Conservation (phyloP, 257 asterid genomes). For the Gentiana straminea region DNA sequence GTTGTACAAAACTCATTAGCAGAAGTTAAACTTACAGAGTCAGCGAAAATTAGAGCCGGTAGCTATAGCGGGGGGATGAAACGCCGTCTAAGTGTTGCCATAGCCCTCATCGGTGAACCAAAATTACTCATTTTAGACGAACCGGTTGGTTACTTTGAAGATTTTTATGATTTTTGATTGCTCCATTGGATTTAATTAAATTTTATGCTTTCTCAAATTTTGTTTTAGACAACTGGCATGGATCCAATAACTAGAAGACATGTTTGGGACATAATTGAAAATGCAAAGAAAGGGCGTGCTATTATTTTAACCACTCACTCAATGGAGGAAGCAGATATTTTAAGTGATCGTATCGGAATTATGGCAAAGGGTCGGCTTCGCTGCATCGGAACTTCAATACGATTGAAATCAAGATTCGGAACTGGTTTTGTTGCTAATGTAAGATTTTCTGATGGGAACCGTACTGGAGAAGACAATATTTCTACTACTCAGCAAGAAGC, state of each 20-base stretch:
- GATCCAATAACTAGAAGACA: conserved; percentile 88
- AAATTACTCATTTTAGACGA: conserved; percentile 77
- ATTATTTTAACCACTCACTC: conserved; percentile 88
- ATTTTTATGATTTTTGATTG: neutral
- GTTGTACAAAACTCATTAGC: conserved; percentile 49
- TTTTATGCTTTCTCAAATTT: conserved; percentile 1
- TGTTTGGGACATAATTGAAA: conserved; percentile 91
- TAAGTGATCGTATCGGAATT: conserved; percentile 84
- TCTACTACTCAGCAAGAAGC: conserved; percentile 33
- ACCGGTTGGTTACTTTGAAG: conserved; percentile 44
- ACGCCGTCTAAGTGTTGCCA: conserved; percentile 92
- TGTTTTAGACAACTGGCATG: conserved; percentile 81
- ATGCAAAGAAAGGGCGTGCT: conserved; percentile 83
- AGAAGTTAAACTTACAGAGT: conserved; percentile 75
- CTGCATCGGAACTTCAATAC: conserved; percentile 84
- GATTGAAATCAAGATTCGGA: conserved; percentile 78
- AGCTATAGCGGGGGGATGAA: conserved; percentile 96
- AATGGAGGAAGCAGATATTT: conserved; percentile 93
- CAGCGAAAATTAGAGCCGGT: conserved; percentile 61
- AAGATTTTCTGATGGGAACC: conserved; percentile 50
- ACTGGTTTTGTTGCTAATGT: conserved; percentile 70
- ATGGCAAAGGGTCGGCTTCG: conserved; percentile 97
- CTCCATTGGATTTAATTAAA: conserved; percentile 8
- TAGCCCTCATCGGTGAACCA: conserved; percentile 88
- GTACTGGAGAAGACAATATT: conserved; percentile 20